Evolutionary conservation across 1,284 basidiomycete species (phyloP).

Genomic region (Pascua guehoae): DNA sequence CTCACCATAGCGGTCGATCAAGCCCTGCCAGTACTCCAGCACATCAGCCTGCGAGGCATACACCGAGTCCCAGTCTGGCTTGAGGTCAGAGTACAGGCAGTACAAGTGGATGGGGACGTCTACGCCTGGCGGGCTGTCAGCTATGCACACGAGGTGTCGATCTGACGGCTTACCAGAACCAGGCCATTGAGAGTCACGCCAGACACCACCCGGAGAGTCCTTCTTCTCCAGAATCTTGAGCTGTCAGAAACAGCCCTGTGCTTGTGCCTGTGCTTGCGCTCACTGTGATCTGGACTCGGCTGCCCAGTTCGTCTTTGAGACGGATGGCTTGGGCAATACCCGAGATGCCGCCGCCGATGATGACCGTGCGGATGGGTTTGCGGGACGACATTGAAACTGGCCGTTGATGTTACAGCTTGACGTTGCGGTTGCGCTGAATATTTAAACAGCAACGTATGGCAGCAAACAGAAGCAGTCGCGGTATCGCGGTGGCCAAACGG

Average conservation of each 20-base stretch:
- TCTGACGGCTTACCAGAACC: neutral
- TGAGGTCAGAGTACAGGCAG: slow-evolving; percentile 22
- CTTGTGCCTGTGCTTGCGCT: neutral
- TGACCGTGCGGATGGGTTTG: slow-evolving; percentile 8
- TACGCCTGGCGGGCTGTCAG: slow-evolving; percentile 11
- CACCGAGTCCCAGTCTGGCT: slow-evolving; percentile 14
- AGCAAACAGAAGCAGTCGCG: no score
- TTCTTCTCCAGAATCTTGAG: slow-evolving; percentile 21
- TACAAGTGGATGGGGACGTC: slow-evolving; percentile 30
- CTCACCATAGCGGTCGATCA: slow-evolving; percentile 14
- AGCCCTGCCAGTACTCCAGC: slow-evolving; percentile 19
- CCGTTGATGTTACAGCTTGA: no score
- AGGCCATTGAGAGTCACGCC: slow-evolving; percentile 26
- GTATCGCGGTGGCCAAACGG: no score
- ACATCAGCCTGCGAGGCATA: slow-evolving; percentile 17
- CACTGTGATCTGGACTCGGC: slow-evolving; percentile 16
- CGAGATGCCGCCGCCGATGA: slow-evolving; percentile 21
- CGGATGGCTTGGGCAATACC: slow-evolving; percentile 31
- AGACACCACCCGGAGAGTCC: slow-evolving; percentile 22
- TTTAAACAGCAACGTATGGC: no score
- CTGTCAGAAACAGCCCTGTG: neutral
- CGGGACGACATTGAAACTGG: neutral
- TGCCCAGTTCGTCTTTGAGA: slow-evolving; percentile 22
- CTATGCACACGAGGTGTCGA: no score
- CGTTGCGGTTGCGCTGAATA: no score